Percentiles rank a stretch among this genome's conserved stretches.
These are phyloP conservation scores for Phaeoacremonium minimum DNA, from an alignment of 2,329 filamentous ascomycete species.

Conservation along the genomic window DNA sequence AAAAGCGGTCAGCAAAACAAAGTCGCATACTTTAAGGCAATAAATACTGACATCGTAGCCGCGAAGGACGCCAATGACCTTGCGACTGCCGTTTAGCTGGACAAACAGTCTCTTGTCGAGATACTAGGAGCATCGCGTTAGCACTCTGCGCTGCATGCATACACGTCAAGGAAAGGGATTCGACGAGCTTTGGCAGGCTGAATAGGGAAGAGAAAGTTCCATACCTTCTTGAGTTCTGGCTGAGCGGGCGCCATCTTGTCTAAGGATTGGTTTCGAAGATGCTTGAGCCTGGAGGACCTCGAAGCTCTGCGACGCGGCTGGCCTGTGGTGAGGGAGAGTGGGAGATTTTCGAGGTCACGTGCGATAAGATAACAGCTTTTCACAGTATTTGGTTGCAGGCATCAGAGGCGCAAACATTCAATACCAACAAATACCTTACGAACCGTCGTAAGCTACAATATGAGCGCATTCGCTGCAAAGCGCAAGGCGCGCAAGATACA, in stretches of 20 bases:
- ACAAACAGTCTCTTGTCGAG: constrained; percentile 99
- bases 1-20: constrained; percentile 15
- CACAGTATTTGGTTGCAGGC: too few species aligned
- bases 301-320: too few species aligned
- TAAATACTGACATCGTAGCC: constrained; percentile 82
- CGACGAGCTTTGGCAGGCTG: background rate
- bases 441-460: too few species aligned
- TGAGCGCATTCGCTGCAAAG: constrained; percentile 53
- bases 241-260: constrained; percentile 93
- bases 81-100: constrained; percentile 94
- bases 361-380: background rate
- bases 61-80: constrained; percentile 89
- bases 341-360: background rate
- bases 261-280: constrained; percentile 1
- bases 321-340: background rate
- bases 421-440: too few species aligned
- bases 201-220: background rate
- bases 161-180: background rate
- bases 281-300: background rate
- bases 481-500: constrained; percentile 76
- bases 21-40: too few species aligned
- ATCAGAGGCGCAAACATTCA: too few species aligned
- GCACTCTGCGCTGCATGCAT: background rate
- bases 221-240: constrained; percentile 96
- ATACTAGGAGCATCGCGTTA: constrained; percentile 57